These are phyloP conservation scores for Planoprotostelium fungivorum DNA, from an alignment of 78 protist genomes.

Conservation along the genomic window DNA sequence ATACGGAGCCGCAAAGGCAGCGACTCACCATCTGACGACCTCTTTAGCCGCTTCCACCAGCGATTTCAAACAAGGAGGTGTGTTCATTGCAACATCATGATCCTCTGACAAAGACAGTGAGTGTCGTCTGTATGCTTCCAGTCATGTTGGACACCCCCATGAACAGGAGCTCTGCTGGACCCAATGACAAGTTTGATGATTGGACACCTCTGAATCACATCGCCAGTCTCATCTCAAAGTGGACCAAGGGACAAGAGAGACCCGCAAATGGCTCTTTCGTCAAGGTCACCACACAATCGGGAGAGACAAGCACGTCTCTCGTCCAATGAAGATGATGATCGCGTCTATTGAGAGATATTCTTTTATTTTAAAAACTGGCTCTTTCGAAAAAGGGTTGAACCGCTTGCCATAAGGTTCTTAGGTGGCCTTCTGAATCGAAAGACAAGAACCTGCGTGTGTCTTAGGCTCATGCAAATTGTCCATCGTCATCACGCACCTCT, in stretches of 20 bases:
- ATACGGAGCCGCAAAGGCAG: neutral
- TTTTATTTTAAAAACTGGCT: too few relatives aligned
- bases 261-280: neutral
- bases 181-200: neutral
- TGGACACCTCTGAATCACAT: neutral
- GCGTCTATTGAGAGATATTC: too few relatives aligned
- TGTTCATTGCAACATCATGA: neutral
- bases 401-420: too few relatives aligned
- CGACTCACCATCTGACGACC: neutral
- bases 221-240: neutral
- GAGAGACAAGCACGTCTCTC: neutral
- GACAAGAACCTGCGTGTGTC: too few relatives aligned
- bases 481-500: too few relatives aligned
- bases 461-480: too few relatives aligned
- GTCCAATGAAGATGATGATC: neutral
- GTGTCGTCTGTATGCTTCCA: neutral
- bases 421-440: too few relatives aligned
- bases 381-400: too few relatives aligned
- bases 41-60: neutral
- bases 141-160: constrained; percentile 2
- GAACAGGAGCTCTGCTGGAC: neutral
- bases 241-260: neutral
- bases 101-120: too few relatives aligned
- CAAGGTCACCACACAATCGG: neutral
- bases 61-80: neutral